These are phyloP conservation scores for Tephrocybe sp. DNA, from an alignment of 768 basidiomycete species.

Conservation along the genomic window DNA sequence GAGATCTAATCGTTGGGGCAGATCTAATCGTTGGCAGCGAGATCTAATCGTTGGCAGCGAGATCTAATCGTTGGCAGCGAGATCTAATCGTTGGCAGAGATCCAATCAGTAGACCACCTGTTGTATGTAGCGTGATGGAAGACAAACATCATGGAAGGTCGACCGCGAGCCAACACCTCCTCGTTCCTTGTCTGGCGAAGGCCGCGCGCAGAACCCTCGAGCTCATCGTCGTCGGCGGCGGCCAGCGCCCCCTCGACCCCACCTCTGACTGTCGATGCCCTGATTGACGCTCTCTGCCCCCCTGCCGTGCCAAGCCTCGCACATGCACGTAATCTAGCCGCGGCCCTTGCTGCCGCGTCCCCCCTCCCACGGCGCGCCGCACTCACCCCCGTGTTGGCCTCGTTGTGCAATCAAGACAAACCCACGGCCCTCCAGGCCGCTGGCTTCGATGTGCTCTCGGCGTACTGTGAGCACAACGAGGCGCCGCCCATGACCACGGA, in stretches of 20 bases:
- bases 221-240: slow-evolving; percentile 15
- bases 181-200: slow-evolving; percentile 32
- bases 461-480: slow-evolving; percentile 66
- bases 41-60: slow-evolving; percentile 17
- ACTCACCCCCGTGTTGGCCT: slow-evolving; percentile 61
- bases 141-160: slow-evolving; percentile 9
- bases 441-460: slow-evolving; percentile 71
- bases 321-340: slow-evolving; percentile 63
- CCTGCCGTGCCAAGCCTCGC: slow-evolving; percentile 64
- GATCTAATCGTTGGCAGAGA: slow-evolving; percentile 19
- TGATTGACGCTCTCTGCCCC: slow-evolving; percentile 49
- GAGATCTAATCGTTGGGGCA: slow-evolving; percentile 18
- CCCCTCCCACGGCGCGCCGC: slow-evolving; percentile 52
- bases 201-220: slow-evolving; percentile 19
- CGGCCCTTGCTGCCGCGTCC: slow-evolving; percentile 46
- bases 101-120: too few species aligned
- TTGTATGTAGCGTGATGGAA: too few species aligned
- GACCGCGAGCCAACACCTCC: slow-evolving; percentile 35
- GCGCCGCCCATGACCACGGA: slow-evolving; percentile 45
- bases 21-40: slow-evolving; percentile 22
- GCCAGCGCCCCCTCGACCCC: slow-evolving; percentile 23
- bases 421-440: slow-evolving; percentile 61
- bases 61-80: slow-evolving; percentile 17
- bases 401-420: slow-evolving; percentile 54
- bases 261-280: slow-evolving; percentile 35